Evolutionary conservation across 257 asterid genomes (phyloP).

Genomic region (Rehmannia glutinosa): DNA sequence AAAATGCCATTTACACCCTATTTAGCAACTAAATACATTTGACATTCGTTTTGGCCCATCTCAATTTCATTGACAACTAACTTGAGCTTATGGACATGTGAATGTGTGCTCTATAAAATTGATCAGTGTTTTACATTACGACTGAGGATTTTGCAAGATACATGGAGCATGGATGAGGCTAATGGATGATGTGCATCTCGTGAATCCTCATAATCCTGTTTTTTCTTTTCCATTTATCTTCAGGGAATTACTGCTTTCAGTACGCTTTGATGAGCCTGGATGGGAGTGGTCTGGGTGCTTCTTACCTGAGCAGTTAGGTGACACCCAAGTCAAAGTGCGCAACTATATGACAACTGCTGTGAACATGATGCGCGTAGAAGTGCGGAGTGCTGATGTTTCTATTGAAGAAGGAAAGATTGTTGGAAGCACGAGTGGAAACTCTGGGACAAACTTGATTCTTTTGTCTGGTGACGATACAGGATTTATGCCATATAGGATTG

Average conservation of each 20-base stretch:
- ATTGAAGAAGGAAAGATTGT: slow-evolving; percentile 66
- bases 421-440: slow-evolving; percentile 83
- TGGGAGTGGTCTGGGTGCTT: slow-evolving; percentile 99
- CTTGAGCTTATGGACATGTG: background rate
- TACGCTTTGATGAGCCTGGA: slow-evolving; percentile 87
- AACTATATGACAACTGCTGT: slow-evolving; percentile 70
- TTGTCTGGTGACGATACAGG: slow-evolving; percentile 91
- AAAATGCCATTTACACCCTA: slow-evolving; percentile 7
- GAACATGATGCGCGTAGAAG: slow-evolving; percentile 89
- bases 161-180: background rate
- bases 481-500: slow-evolving; percentile 97
- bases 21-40: slow-evolving; percentile 2
- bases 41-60: slow-evolving; percentile 12
- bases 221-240: slow-evolving; percentile 9
- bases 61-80: slow-evolving; percentile 8
- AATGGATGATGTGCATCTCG: background rate
- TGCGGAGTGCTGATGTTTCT: slow-evolving; percentile 89
- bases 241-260: slow-evolving; percentile 81
- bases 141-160: background rate
- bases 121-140: background rate
- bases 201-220: slow-evolving; percentile 1
- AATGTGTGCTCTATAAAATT: background rate
- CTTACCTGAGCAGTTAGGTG: slow-evolving; percentile 92
- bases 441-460: slow-evolving; percentile 86
- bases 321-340: slow-evolving; percentile 87